phyloP scores from a whole-genome alignment of 331 rosid species.

The Quercus phellos region DNA sequence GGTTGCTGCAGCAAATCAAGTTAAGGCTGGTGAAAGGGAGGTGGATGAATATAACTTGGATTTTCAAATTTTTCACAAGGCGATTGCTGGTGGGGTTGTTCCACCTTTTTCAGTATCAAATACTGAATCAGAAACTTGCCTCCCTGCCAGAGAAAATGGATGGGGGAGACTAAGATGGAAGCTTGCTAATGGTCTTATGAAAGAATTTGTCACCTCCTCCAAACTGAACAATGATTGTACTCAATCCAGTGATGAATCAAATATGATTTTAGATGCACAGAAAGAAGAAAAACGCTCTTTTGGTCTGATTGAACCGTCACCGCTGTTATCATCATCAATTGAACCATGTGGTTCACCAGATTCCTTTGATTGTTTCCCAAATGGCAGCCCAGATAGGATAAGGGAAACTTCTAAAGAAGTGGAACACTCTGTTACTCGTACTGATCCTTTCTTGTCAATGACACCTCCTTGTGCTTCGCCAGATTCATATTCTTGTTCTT shows the following conservation, averaged over 20 bases:
- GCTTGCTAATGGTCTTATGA: slow-evolving; percentile 47
- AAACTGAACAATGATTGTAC: slow-evolving; percentile 34
- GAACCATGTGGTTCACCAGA: slow-evolving; percentile 56
- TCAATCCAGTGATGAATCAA: slow-evolving; percentile 22
- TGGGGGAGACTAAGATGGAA: slow-evolving; percentile 73
- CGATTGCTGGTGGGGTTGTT: slow-evolving; percentile 88
- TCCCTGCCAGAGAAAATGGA: slow-evolving; percentile 73
- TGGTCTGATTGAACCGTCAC: slow-evolving; percentile 29
- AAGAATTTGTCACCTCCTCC: slow-evolving; percentile 53
- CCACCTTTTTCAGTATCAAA: slow-evolving; percentile 64
- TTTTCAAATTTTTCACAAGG: slow-evolving; percentile 70
- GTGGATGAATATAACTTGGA: slow-evolving; percentile 73
- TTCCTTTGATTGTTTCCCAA: slow-evolving; percentile 55
- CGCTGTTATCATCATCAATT: slow-evolving; percentile 44
- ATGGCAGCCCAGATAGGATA: slow-evolving; percentile 33
- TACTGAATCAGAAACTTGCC: slow-evolving; percentile 69
- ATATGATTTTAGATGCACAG: slow-evolving; percentile 21
- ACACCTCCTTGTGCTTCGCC: slow-evolving; percentile 45
- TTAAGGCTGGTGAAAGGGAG: slow-evolving; percentile 33
- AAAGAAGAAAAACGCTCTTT: slow-evolving; percentile 31
- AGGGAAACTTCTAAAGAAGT: slow-evolving; percentile 25
- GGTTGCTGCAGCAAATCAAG: slow-evolving; percentile 16
- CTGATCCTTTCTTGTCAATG: slow-evolving; percentile 30
- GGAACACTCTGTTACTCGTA: slow-evolving; percentile 27
- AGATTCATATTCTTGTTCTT: slow-evolving; percentile 49